Base-by-base conservation (phyloP, 2,329 filamentous ascomycete species). In the Dothidotthia symphoricarpi region DNA sequence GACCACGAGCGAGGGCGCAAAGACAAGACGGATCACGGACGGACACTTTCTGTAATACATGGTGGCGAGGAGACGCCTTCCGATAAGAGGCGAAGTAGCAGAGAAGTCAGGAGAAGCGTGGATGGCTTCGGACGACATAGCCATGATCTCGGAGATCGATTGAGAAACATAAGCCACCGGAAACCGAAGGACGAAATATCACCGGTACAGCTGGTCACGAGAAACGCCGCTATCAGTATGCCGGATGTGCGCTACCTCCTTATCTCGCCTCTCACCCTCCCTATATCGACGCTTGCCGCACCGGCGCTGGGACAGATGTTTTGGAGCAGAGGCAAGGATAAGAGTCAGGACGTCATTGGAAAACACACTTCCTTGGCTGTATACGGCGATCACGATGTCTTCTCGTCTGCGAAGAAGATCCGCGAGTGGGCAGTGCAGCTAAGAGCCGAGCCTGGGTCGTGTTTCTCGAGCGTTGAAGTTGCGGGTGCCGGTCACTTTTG, bases 361-460 rank as follows among this genome's bases (percentile, higher is more conserved):
- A 56, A 51, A 25, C 49, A 61, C 31, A 36, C 36, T 4, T 84
- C 84, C 0, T 63, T 95, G 24, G 82, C 80, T 0, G 66, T 95
- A 0, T 95, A 83, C 57, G 91, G 90, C 1, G 80, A 83, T 34
- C 72, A 77, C 3, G 90, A 97, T 63, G 68, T 75, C 0, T 94
- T 96, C 49, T 82, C 86, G 1, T 77, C 82, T 1, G 72, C 71
- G 3, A 76, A 74, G 41, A 86, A 80, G 62, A 71, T 90, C 51
- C 75, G 77, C 9, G 68, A 72, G 1, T 95, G 90, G 90, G 72
- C 73, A 8, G 67, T 69, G 27, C 74, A 71, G 42, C 66, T 90
- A 29, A 62, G 66, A 13, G 60, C 36, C 4, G 58, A 55, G 4
- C 26, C 49, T 7, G 50, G 40, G 3, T 43, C 42, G 11, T 38